Evolutionary conservation across 805 yeast genomes (phyloP).

Genomic region (Saccharomyces mikatae): DNA sequence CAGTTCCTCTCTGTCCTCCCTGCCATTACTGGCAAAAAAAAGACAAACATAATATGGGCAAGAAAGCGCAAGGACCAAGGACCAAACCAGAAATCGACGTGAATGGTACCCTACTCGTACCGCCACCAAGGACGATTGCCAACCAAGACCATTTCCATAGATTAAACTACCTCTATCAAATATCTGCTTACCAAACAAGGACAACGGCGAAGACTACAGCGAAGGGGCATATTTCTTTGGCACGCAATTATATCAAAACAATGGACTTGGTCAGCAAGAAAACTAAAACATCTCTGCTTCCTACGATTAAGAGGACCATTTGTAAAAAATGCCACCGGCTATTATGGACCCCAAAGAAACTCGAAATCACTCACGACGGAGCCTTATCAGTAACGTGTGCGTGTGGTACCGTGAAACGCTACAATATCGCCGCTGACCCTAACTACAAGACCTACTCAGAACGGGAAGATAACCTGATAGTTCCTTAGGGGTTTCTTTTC

Average conservation of each 20-base stretch:
- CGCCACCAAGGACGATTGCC: slow-evolving; percentile 36
- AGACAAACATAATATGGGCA: not conserved
- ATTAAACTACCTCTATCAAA: slow-evolving; percentile 51
- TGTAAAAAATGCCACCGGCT: slow-evolving; percentile 60
- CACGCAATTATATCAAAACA: slow-evolving; percentile 47
- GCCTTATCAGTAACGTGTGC: slow-evolving; percentile 42
- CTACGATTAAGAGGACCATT: slow-evolving; percentile 53
- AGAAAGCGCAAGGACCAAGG: not conserved
- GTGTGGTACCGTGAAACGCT: slow-evolving; percentile 49
- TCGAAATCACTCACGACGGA: slow-evolving; percentile 40
- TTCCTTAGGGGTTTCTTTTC: not conserved
- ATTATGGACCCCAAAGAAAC: slow-evolving; percentile 9
- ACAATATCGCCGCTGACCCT: slow-evolving; percentile 52
- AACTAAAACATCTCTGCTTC: slow-evolving; percentile 56
- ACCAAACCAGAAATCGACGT: slow-evolving; percentile 9
- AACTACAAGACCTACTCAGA: slow-evolving; percentile 32
- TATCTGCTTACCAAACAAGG: slow-evolving; percentile 37
- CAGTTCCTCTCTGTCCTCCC: not conserved
- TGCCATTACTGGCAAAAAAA: not conserved
- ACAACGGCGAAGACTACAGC: not conserved
- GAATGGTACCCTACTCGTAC: slow-evolving; percentile 13
- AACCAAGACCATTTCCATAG: slow-evolving; percentile 55
- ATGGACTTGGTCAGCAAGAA: slow-evolving; percentile 59
- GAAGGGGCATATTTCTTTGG: slow-evolving; percentile 33
- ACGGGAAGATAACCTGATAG: slow-evolving; percentile 12